Evolutionary conservation across 169 alveolate genomes (phyloP), one percentile per base, ranked within the genome.

Genomic region (Eimeria praecox): DNA sequence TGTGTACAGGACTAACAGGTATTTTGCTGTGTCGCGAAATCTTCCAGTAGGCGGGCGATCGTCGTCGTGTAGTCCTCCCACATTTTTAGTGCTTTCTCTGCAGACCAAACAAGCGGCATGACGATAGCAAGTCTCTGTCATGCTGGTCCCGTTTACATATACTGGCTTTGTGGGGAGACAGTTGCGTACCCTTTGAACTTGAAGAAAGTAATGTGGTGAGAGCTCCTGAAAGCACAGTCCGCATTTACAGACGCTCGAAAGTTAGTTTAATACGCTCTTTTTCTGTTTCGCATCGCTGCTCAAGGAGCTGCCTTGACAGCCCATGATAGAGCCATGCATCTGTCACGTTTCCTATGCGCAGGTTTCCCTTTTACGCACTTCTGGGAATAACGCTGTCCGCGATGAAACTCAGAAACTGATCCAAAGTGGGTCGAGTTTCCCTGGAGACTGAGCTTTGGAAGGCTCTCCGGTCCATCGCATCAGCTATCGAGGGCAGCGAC

Each of bases 51-150:
- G 85, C 71, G 66, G 44, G 62, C 83, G 35, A 87, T 38, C 44
- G 94, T 64, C 18, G 94, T 87, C 66, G 44, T 40, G 82, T 87
- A 87, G 64, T 87, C 94, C 46, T 87, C 94, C 94, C 94, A 87
- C 83, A 87, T 40, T 35, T 64, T 87, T 66, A 87, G 52, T 40
- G 94, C 83, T 14, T 87, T 42, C 42, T 87, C 94, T 87, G 82
- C 38, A 24, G 20, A 87, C 10, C 46, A 49, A 38, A 62, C 59
- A 27, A 46, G 49, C 88, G 71, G 49, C 35, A 42, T 24, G 30
- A 35, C n/a, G 49, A 24, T 35, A 73, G 33, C n/a, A 40, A 73
- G 35, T 38, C 49, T 73, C 33, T 46, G 42, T 5, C 80, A 69
- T 33, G 83, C 49, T 38, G 6, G 49, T 20, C 18, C 52, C 33